phyloP scores from a whole-genome alignment of 2,329 filamentous ascomycete species.

The Paraconiothyrium brasiliense region DNA sequence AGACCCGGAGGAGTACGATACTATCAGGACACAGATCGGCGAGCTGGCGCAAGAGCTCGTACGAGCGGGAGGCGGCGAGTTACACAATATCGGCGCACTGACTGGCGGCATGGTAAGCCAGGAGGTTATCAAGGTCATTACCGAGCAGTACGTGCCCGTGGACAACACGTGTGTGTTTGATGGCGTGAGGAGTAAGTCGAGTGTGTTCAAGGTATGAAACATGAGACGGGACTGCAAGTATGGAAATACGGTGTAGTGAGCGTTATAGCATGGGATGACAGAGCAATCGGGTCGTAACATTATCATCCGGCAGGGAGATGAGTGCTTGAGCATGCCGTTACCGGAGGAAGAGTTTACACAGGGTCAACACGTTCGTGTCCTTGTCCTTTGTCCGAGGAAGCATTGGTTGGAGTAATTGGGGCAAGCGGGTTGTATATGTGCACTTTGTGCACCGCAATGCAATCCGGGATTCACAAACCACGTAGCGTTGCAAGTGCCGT shows the following conservation, averaged over 20 bases:
- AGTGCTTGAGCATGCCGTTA: too few species aligned
- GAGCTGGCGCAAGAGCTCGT: conserved; percentile 60
- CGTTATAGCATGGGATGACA: not conserved
- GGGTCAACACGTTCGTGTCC: too few species aligned
- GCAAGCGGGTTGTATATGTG: too few species aligned
- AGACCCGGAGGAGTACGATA: conserved; percentile 54
- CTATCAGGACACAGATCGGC: conserved; percentile 46
- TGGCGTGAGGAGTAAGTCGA: conserved; percentile 65
- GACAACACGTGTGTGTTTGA: conserved; percentile 72
- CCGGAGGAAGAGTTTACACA: too few species aligned
- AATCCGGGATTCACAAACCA: too few species aligned
- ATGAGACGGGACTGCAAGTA: not conserved
- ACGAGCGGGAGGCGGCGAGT: conserved; percentile 81
- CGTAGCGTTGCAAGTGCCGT: too few species aligned
- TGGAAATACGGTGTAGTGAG: not conserved
- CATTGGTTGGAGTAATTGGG: too few species aligned
- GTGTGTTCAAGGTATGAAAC: conserved; percentile 57
- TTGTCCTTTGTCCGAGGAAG: too few species aligned
- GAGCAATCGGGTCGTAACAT: too few species aligned
- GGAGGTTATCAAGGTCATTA: conserved; percentile 90
- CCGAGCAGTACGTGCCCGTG: conserved; percentile 71
- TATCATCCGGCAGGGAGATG: too few species aligned
- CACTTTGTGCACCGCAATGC: too few species aligned
- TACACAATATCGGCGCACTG: conserved; percentile 91
- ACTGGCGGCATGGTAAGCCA: conserved; percentile 95